A percentile compares a stretch with the other conserved stretches of the same genome.
phyloP scores from a whole-genome alignment of 106 monocot genomes.

The Dioscorea zingiberensis region DNA sequence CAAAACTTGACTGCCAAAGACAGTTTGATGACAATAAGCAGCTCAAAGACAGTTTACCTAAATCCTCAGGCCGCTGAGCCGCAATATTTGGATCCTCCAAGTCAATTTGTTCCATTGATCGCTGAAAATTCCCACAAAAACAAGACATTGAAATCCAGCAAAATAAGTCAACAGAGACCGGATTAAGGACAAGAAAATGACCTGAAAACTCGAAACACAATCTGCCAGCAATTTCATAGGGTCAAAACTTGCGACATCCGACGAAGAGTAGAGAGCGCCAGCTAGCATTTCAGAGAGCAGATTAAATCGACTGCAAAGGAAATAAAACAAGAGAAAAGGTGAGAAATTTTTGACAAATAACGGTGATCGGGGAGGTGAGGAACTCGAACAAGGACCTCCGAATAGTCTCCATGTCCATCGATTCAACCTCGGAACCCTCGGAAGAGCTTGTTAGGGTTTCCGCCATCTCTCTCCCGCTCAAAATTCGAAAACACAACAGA shows the following conservation, averaged over 20 bases:
- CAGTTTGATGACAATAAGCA: not conserved
- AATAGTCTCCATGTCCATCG: constrained; percentile 17
- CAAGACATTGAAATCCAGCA: not conserved
- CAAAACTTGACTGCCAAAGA: no score
- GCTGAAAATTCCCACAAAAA: constrained; percentile 7
- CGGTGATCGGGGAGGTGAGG: no score
- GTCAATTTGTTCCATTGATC: constrained; percentile 12
- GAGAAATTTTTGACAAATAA: not conserved
- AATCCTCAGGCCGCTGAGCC: constrained; percentile 7
- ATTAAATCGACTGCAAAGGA: constrained; percentile 24
- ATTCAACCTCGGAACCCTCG: not conserved
- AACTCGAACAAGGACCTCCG: constrained; percentile 9
- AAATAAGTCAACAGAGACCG: not conserved
- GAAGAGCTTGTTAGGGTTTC: constrained; percentile 30
- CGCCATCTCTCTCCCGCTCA: constrained; percentile 17
- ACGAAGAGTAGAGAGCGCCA: not conserved
- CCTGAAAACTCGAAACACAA: constrained; percentile 17
- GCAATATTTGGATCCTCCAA: constrained; percentile 8
- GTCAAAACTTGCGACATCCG: not conserved
- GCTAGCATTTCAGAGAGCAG: constrained; percentile 16
- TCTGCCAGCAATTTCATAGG: constrained; percentile 15
- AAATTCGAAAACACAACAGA: not conserved
- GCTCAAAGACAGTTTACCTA: constrained; percentile 19
- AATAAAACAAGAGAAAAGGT: not conserved
- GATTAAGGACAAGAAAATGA: not conserved